phyloP scores from a whole-genome alignment of 225 moss, liverwort and hornwort genomes.

The Neckera pumila region DNA sequence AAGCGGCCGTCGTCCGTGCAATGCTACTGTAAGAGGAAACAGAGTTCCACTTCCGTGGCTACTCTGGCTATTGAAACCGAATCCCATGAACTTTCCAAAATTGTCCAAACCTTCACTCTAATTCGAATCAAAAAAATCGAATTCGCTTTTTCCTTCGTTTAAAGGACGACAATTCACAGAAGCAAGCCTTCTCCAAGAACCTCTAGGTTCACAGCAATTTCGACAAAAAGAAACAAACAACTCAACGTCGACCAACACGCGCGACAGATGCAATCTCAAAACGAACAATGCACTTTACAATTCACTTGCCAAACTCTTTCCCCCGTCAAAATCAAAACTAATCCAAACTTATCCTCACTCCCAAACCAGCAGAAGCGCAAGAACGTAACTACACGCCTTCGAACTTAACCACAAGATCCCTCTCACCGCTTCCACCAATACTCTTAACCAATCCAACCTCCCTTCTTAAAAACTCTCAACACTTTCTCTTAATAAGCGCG shows the following conservation, averaged over 20 bases:
- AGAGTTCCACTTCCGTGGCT: neutral
- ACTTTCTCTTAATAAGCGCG: neutral
- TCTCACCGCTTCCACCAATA: neutral
- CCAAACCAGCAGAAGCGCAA: neutral
- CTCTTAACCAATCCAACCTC: neutral
- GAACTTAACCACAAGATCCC: neutral
- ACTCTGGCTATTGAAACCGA: neutral
- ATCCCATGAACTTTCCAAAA: neutral
- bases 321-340: neutral
- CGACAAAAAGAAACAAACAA: neutral
- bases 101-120: neutral
- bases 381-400: neutral
- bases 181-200: neutral
- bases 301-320: neutral
- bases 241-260: neutral
- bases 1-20: neutral
- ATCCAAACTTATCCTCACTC: neutral
- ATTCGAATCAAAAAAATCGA: neutral
- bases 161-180: neutral
- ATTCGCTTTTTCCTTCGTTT: neutral
- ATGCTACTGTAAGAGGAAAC: neutral
- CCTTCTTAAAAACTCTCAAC: neutral
- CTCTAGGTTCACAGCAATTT: neutral
- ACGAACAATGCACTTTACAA: constrained; percentile 1
- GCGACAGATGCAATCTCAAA: neutral